These are phyloP conservation scores for Striga asiatica DNA, from an alignment of 257 asterid species.

Conservation along the genomic window DNA sequence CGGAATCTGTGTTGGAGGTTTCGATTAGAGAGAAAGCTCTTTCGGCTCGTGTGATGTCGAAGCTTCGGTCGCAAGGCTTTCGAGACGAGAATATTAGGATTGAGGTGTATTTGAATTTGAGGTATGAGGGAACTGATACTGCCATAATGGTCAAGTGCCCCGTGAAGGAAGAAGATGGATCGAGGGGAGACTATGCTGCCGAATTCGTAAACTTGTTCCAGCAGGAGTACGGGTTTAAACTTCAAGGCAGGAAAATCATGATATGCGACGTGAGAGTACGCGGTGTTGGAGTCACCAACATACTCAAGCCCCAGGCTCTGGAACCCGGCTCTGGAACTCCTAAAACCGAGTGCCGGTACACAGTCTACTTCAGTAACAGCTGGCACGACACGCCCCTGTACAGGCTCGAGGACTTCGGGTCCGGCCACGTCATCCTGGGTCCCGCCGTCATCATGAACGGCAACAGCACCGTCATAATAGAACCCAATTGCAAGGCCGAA, in stretches of 20 bases:
- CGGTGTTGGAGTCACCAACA: constrained; percentile 79
- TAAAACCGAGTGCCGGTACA: constrained; percentile 35
- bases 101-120: constrained; percentile 69
- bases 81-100: constrained; percentile 55
- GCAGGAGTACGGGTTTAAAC: constrained; percentile 88
- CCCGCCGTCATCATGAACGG: constrained; percentile 95
- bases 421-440: constrained; percentile 53
- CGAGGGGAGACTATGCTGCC: constrained; percentile 64
- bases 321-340: constrained; percentile 35
- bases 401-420: constrained; percentile 60
- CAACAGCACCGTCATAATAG: constrained; percentile 85
- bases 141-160: constrained; percentile 78
- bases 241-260: constrained; percentile 63
- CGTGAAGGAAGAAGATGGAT: constrained; percentile 36
- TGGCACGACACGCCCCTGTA: constrained; percentile 74
- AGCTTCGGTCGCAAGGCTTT: constrained; percentile 72
- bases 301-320: constrained; percentile 54
- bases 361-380: constrained; percentile 52
- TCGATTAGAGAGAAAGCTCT: constrained; percentile 52
- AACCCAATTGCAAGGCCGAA: constrained; percentile 64
- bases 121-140: constrained; percentile 95
- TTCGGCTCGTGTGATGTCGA: constrained; percentile 44
- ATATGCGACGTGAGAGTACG: constrained; percentile 93
- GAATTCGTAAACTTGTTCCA: constrained; percentile 71
- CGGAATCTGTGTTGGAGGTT: constrained; percentile 57